Evolutionary conservation across 202 grass and related monocot genomes (phyloP), one percentile per base, ranked within the genome.

Genomic region (Digitaria exilis): DNA sequence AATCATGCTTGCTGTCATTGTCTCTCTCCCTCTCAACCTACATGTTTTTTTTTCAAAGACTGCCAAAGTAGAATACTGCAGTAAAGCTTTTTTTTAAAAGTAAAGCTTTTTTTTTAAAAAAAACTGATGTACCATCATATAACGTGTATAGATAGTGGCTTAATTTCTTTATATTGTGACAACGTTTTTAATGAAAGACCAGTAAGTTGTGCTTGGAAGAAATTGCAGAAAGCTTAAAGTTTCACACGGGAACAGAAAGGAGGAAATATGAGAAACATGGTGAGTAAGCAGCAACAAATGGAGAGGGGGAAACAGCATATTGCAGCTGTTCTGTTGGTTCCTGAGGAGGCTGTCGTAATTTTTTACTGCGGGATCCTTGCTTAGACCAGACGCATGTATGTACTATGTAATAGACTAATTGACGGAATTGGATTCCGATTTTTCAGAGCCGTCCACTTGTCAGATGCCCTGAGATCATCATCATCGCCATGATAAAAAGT

Each of bases 351-450:
- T 50, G 29, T 73, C 5, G 51, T 29, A 79, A 44, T 75, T 79
- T 75, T 73, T 69, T 74, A 86, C 79, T 52, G 58, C 25, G 18
- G 21, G 42, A 78, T 67, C 57, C 22, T 82, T 78, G 73, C 83
- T 78, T 86, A 86, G 24, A 86, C 43, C 49, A 73, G 71, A 82
- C 78, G 78, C 78, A 13, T 31, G 60, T 25, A 25, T 39, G 37
- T 8, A 24, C 32, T 17, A 48, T 16, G 34, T 0, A 50, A 50
- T 59, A 66, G 26, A 72, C 25, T 65, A 77, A n/a, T 41, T 4
- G 73, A 78, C 3, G 42, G 88, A 26, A 86, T 73, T 79, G 66
- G 74, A 79, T 90, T 86, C 88, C 43, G 25, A 45, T 82, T 83
- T 75, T 75, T 60, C 7, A 17, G 74, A 24, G 0, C 68, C 84